Evolutionary conservation across 805 yeast genomes (phyloP).

Genomic region (Tanozyma kutaoensis): DNA sequence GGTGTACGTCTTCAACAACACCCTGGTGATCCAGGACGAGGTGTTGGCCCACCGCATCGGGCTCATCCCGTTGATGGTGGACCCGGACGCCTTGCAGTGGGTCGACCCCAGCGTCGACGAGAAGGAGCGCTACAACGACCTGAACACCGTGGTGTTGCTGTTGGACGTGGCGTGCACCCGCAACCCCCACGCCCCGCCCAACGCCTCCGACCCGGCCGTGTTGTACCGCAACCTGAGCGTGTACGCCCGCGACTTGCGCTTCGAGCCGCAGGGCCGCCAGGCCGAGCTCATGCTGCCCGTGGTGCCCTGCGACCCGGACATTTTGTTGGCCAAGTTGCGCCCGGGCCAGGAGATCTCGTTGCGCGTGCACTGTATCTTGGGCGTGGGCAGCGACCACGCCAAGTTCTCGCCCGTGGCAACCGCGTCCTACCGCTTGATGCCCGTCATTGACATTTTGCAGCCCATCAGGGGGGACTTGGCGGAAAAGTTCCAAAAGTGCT

Average conservation of each 20-base stretch:
- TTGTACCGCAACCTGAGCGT: slow-evolving; percentile 75
- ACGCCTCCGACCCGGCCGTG: slow-evolving; percentile 69
- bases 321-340: slow-evolving; percentile 80
- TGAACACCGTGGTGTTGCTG: slow-evolving; percentile 76
- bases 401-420: slow-evolving; percentile 96
- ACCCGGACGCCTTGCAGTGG: slow-evolving; percentile 85
- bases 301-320: slow-evolving; percentile 76
- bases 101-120: slow-evolving; percentile 53
- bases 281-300: slow-evolving; percentile 57
- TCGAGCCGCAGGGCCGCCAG: slow-evolving; percentile 88
- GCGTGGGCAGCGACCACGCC: slow-evolving; percentile 92
- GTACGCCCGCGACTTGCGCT: slow-evolving; percentile 80
- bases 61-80: slow-evolving; percentile 76
- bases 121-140: slow-evolving; percentile 62
- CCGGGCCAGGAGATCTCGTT: slow-evolving; percentile 95
- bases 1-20: slow-evolving; percentile 82
- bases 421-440: slow-evolving; percentile 88
- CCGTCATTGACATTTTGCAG: slow-evolving; percentile 62
- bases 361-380: slow-evolving; percentile 82
- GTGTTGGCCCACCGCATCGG: slow-evolving; percentile 94
- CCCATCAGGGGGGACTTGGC: slow-evolving; percentile 75
- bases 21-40: slow-evolving; percentile 95
- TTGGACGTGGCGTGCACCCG: slow-evolving; percentile 75
- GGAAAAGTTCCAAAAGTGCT: slow-evolving; percentile 69
- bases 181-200: slow-evolving; percentile 72